These are phyloP conservation scores for Acorus calamus DNA, from an alignment of 106 monocot species.

Conservation along the genomic window DNA sequence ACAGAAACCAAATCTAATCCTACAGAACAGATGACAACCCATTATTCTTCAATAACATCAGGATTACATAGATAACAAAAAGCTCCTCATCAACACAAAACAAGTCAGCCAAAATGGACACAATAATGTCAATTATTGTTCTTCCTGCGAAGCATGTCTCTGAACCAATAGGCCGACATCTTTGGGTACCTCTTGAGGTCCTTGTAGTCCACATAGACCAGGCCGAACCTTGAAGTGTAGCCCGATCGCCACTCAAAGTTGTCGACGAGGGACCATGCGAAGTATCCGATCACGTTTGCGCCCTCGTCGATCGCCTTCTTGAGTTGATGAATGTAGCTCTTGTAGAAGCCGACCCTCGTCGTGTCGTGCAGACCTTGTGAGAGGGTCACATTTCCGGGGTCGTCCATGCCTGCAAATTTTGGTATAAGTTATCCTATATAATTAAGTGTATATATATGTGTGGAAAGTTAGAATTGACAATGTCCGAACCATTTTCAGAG, in stretches of 20 bases:
- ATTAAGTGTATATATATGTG: too few species aligned
- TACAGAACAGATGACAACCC: too few species aligned
- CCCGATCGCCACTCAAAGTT: constrained; percentile 75
- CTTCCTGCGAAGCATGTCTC: constrained; percentile 29
- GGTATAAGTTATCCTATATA: neutral
- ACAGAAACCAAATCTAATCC: too few species aligned
- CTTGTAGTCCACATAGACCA: constrained; percentile 57
- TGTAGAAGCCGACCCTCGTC: constrained; percentile 50
- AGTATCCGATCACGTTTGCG: constrained; percentile 61
- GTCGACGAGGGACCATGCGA: constrained; percentile 76
- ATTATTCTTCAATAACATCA: too few species aligned
- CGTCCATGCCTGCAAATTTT: constrained; percentile 57
- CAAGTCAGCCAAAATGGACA: too few species aligned
- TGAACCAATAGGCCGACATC: constrained; percentile 63
- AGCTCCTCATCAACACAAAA: too few species aligned
- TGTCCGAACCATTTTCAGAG: constrained; percentile 57
- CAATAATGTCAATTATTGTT: neutral
- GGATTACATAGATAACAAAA: too few species aligned
- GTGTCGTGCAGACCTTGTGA: constrained; percentile 31
- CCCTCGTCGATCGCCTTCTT: constrained; percentile 74
- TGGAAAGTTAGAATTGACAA: too few species aligned
- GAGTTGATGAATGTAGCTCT: constrained; percentile 49
- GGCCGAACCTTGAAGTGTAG: constrained; percentile 57
- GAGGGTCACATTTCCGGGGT: constrained; percentile 61
- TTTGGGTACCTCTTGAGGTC: constrained; percentile 50